Evolutionary conservation across 352 stramenopile species (phyloP).

Genomic region (Aphanomyces astaci): DNA sequence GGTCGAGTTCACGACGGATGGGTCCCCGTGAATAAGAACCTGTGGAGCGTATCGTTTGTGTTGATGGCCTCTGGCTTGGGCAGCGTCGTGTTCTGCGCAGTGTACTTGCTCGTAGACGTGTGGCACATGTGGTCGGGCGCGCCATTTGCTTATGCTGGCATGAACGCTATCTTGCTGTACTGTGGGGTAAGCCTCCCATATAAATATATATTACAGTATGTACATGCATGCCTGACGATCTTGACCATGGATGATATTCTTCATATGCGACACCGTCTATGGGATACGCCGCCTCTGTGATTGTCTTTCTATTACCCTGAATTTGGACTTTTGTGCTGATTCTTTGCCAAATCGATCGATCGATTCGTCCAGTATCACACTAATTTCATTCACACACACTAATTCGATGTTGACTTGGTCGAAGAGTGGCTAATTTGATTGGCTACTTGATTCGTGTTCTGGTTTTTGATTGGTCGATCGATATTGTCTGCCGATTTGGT

Average conservation of each 20-base stretch:
- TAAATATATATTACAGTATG: too few species aligned
- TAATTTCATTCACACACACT: too few species aligned
- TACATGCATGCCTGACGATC: too few species aligned
- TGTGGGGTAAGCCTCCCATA: conserved; percentile 34
- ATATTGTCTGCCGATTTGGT: too few species aligned
- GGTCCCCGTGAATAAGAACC: conserved; percentile 83
- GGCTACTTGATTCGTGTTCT: too few species aligned
- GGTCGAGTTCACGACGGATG: conserved; percentile 24
- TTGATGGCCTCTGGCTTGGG: conserved; percentile 38
- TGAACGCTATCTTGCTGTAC: conserved; percentile 72
- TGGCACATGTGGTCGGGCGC: conserved; percentile 23
- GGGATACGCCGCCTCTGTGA: background rate
- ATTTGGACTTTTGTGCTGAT: too few species aligned
- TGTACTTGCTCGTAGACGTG: conserved; percentile 26
- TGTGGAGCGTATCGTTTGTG: conserved; percentile 71
- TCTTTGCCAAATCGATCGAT: too few species aligned
- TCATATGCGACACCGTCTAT: background rate
- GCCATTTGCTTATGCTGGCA: conserved; percentile 42
- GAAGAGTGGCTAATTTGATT: too few species aligned
- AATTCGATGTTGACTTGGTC: too few species aligned
- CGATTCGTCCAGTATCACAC: too few species aligned
- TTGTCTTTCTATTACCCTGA: background rate
- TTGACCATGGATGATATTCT: background rate
- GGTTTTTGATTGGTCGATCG: too few species aligned
- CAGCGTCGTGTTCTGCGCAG: conserved; percentile 26